phyloP scores from a whole-genome alignment of 805 yeast species.

The Ogataea salicorniae region DNA sequence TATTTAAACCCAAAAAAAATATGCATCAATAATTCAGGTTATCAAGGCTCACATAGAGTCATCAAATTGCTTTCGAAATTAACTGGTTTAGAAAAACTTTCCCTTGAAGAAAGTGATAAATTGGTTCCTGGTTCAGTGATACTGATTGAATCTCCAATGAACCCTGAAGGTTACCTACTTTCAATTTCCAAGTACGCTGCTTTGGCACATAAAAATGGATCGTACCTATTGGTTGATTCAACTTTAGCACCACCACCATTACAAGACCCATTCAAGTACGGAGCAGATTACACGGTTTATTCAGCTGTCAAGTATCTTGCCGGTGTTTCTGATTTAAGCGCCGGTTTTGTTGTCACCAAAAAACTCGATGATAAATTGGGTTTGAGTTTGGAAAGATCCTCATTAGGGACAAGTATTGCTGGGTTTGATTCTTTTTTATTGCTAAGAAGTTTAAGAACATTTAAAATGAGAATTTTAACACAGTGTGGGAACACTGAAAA shows the following conservation, averaged over 20 bases:
- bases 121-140: constrained; percentile 40
- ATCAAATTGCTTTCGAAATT: constrained; percentile 38
- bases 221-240: constrained; percentile 44
- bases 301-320: constrained; percentile 54
- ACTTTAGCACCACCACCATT: constrained; percentile 55
- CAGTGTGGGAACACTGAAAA: constrained; percentile 43
- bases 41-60: constrained; percentile 50
- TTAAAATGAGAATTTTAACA: constrained; percentile 42
- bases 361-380: constrained; percentile 28
- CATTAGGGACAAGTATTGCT: constrained; percentile 48
- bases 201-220: constrained; percentile 39
- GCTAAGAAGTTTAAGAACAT: constrained; percentile 45
- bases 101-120: constrained; percentile 30
- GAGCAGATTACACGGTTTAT: constrained; percentile 50
- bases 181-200: constrained; percentile 40
- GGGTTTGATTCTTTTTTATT: constrained; percentile 45
- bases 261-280: constrained; percentile 45
- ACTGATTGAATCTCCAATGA: constrained; percentile 50
- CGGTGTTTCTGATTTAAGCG: constrained; percentile 50
- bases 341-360: constrained; percentile 45
- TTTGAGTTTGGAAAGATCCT: constrained; percentile 37
- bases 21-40: constrained; percentile 41
- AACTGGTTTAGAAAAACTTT: constrained; percentile 34
- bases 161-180: constrained; percentile 42
- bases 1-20: constrained; percentile 41